Evolutionary conservation across 352 stramenopile genomes (phyloP).

Genomic region (Phytophthora foliorum): DNA sequence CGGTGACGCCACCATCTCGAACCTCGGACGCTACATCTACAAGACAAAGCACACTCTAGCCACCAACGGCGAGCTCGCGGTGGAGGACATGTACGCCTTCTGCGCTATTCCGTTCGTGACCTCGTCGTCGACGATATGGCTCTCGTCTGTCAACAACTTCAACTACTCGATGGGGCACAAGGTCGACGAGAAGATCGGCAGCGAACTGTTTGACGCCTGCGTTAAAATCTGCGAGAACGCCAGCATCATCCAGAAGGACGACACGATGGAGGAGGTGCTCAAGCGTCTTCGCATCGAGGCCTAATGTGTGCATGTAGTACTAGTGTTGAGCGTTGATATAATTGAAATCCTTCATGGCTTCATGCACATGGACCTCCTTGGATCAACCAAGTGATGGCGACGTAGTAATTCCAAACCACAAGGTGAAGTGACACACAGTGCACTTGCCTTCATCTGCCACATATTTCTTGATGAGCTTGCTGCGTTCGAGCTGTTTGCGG

Average conservation of each 20-base stretch:
- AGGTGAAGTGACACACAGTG: too few relatives aligned
- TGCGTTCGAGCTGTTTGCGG: too few relatives aligned
- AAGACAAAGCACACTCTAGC: slow-evolving; percentile 41
- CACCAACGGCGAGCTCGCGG: slow-evolving; percentile 33
- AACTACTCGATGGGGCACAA: slow-evolving; percentile 78
- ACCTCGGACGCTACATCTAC: slow-evolving; percentile 46
- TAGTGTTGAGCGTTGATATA: too few relatives aligned
- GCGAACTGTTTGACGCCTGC: slow-evolving; percentile 65
- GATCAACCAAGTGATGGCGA: too few relatives aligned
- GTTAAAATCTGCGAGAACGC: slow-evolving; percentile 65
- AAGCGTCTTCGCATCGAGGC: slow-evolving; percentile 33
- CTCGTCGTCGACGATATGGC: slow-evolving; percentile 58
- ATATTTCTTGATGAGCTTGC: too few relatives aligned
- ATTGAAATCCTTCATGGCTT: too few relatives aligned
- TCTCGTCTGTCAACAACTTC: slow-evolving; percentile 57
- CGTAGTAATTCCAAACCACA: too few relatives aligned
- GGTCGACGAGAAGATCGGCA: slow-evolving; percentile 46
- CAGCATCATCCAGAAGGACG: slow-evolving; percentile 48
- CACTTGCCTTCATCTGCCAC: too few relatives aligned
- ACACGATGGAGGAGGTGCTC: slow-evolving; percentile 56
- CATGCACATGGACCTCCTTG: too few relatives aligned
- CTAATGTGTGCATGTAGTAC: slow-evolving; percentile 16
- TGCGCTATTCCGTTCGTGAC: slow-evolving; percentile 64
- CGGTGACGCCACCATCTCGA: slow-evolving; percentile 59
- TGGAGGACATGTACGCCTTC: slow-evolving; percentile 65